Conservation (phyloP, 371 early-diverging fungal genomes). For the Cokeromyces recurvatus region DNA sequence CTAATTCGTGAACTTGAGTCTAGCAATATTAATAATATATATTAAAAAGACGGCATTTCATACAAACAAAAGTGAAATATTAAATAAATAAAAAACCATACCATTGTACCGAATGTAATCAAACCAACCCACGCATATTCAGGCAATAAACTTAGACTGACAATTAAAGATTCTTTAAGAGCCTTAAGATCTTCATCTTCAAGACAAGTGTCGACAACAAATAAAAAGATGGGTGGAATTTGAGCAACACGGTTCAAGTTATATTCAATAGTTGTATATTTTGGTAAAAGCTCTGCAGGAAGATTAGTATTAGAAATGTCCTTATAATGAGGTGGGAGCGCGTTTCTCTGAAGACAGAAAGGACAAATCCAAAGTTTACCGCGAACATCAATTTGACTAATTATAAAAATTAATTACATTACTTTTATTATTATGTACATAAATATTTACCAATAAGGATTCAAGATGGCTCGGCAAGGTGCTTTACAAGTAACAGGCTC, state of each 20-base stretch:
- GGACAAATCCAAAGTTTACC: constrained; percentile 98
- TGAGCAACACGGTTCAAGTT: constrained; percentile 75
- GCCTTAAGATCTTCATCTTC: constrained; percentile 96
- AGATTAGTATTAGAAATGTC: constrained; percentile 94
- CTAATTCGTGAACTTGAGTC: constrained; percentile 93
- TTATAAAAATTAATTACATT: background rate
- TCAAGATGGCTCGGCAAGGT: constrained; percentile 95
- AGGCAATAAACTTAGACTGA: constrained; percentile 88
- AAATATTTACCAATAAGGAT: constrained; percentile 92
- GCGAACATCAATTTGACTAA: constrained; percentile 90
- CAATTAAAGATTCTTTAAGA: constrained; percentile 90
- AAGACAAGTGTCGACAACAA: constrained; percentile 98
- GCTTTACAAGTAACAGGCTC: constrained; percentile 98
- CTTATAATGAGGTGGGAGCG: constrained; percentile 97
- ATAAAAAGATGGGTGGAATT: constrained; percentile 94
- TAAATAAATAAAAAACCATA: constrained; percentile 29
- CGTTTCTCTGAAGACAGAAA: constrained; percentile 97
- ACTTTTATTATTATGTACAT: no score
- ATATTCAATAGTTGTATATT: constrained; percentile 98
- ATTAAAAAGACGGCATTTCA: background rate
- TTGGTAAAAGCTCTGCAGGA: constrained; percentile 94
- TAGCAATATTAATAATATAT: constrained; percentile 14
- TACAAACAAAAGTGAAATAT: background rate
- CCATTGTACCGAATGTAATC: constrained; percentile 99
- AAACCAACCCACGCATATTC: constrained; percentile 95